Percentiles rank a stretch among this genome's conserved stretches.
Evolutionary conservation across 2,329 filamentous ascomycete species (phyloP).

Genomic region (Aspergillus texensis): DNA sequence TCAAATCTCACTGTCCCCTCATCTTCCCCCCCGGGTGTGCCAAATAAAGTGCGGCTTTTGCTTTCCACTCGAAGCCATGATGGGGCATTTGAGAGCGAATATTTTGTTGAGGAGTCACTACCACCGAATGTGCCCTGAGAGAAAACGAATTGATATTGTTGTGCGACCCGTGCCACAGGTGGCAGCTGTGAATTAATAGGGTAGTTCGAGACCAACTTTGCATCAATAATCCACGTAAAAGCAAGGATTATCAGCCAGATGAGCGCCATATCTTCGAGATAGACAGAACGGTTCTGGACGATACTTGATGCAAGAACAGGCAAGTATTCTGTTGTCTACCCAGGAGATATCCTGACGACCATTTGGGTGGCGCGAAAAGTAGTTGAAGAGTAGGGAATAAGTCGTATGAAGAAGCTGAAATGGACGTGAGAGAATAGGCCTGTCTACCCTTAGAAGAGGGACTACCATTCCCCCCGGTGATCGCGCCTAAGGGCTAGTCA

Average conservation of each 20-base stretch:
- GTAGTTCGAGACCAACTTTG: conserved; percentile 55
- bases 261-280: conserved; percentile 30
- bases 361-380: conserved; percentile 6
- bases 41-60: conserved; percentile 65
- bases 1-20: conserved; percentile 64
- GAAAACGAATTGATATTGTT: conserved; percentile 51
- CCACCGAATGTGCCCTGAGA: conserved; percentile 70
- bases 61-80: conserved; percentile 75
- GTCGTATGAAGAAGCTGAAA: conserved; percentile 15
- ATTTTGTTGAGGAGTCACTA: conserved; percentile 58
- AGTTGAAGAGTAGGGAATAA: conserved; percentile 15
- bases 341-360: conserved; percentile 7
- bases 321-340: conserved; percentile 15
- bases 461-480: conserved; percentile 24
- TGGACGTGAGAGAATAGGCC: conserved; percentile 22
- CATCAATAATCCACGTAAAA: conserved; percentile 33
- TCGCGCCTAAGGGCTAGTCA: conserved; percentile 33
- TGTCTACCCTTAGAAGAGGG: conserved; percentile 26
- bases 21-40: conserved; percentile 63
- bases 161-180: conserved; percentile 69
- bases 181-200: conserved; percentile 85
- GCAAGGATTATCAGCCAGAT: conserved; percentile 29
- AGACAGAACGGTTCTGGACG: conserved; percentile 10
- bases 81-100: conserved; percentile 67
- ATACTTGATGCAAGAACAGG: conserved; percentile 21